Evolutionary conservation across 805 yeast genomes (phyloP).

Genomic region (Sugiyamaella marilandica): DNA sequence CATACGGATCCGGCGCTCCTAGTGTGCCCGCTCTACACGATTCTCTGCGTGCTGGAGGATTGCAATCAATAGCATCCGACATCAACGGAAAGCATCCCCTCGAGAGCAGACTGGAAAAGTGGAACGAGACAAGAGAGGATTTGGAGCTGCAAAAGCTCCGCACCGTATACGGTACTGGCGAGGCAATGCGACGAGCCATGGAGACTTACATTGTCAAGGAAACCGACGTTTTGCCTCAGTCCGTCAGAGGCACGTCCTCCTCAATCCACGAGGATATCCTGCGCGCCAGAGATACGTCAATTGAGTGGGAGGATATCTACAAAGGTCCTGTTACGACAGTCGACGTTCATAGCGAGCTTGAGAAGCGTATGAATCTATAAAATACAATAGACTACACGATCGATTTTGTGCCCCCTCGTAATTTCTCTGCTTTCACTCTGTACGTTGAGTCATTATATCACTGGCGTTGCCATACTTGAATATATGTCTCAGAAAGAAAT

Average conservation of each 20-base stretch:
- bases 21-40: constrained; percentile 59
- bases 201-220: constrained; percentile 69
- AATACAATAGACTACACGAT: not conserved
- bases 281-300: constrained; percentile 63
- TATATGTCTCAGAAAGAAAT: constrained; percentile 55
- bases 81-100: constrained; percentile 62
- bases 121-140: constrained; percentile 75
- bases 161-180: constrained; percentile 86
- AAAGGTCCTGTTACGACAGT: constrained; percentile 35
- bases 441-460: not conserved
- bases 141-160: constrained; percentile 72
- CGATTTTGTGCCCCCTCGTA: not conserved
- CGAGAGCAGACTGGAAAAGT: constrained; percentile 64
- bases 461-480: constrained; percentile 59
- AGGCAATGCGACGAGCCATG: constrained; percentile 88
- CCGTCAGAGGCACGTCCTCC: constrained; percentile 51
- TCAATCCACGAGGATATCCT: constrained; percentile 73
- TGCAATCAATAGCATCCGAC: constrained; percentile 45
- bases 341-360: constrained; percentile 74
- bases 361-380: constrained; percentile 43
- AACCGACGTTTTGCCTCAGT: constrained; percentile 63
- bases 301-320: constrained; percentile 95
- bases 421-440: not conserved
- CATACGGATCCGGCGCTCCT: constrained; percentile 37
- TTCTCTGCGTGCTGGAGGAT: constrained; percentile 50